These are phyloP conservation scores for Symbiodinium pilosum DNA, from an alignment of 73 alveolate species.

Conservation along the genomic window DNA sequence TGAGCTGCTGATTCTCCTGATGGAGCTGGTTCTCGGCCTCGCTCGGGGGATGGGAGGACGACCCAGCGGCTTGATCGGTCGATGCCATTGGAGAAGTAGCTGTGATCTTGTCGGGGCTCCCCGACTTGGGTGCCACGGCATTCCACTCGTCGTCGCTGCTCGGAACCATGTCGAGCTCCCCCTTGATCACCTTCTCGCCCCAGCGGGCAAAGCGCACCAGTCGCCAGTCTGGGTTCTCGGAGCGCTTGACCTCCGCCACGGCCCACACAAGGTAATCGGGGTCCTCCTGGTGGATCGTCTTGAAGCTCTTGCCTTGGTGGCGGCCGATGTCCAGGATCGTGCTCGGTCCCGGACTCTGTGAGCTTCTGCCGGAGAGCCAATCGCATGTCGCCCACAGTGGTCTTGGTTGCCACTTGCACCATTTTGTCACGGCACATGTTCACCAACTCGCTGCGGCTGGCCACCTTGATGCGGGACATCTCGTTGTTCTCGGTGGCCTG, in stretches of 20 bases:
- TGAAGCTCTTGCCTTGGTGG: conserved; percentile 14
- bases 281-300: conserved; percentile 3
- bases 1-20: neutral
- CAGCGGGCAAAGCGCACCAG: conserved; percentile 23
- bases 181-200: neutral
- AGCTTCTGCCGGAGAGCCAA: neutral
- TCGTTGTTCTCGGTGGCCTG: neutral
- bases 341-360: neutral
- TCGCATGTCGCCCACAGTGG: conserved; percentile 26
- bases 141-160: neutral
- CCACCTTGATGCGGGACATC: conserved; percentile 11
- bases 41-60: no score
- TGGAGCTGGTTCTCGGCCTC: no score
- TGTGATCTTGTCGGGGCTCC: no score
- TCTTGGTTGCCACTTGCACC: neutral
- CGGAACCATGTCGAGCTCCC: neutral
- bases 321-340: neutral
- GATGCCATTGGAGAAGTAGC: no score
- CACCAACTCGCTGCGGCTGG: neutral
- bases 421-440: neutral
- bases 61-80: no score
- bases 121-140: neutral
- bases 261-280: conserved; percentile 34
- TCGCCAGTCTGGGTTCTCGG: conserved; percentile 19
- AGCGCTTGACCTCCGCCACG: neutral